phyloP scores from a whole-genome alignment of 768 basidiomycete genomes.

The Pulveroboletus sp. region DNA sequence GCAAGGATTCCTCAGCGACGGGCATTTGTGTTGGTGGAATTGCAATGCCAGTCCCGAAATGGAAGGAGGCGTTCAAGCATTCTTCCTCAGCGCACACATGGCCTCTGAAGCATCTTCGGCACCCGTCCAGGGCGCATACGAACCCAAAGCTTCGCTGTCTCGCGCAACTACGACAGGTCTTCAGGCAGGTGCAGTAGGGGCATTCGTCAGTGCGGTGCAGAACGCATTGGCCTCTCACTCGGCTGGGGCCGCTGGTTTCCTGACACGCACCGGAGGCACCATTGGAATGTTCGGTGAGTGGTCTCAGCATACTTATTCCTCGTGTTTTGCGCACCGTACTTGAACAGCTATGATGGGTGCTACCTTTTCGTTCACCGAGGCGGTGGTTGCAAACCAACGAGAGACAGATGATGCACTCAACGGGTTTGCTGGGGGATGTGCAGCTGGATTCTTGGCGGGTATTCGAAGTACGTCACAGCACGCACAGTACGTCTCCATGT shows the following conservation, averaged over 20 bases:
- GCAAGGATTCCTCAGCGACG: slow-evolving; percentile 5
- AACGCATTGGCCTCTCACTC: slow-evolving; percentile 78
- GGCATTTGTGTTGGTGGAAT: too few relatives aligned
- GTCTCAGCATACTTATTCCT: not conserved
- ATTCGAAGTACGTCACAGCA: slow-evolving; percentile 55
- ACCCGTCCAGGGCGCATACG: slow-evolving; percentile 29
- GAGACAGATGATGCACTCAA: slow-evolving; percentile 77
- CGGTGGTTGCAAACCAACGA: slow-evolving; percentile 75
- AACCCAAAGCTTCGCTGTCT: slow-evolving; percentile 51
- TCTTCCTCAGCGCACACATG: slow-evolving; percentile 21
- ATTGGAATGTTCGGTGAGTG: slow-evolving; percentile 87
- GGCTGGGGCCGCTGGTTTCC: slow-evolving; percentile 77
- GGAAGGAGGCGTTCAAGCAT: not conserved
- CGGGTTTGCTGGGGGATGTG: slow-evolving; percentile 83
- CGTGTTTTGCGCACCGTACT: slow-evolving; percentile 3
- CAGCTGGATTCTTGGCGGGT: slow-evolving; percentile 89
- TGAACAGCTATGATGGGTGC: slow-evolving; percentile 81
- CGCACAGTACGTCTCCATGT: slow-evolving; percentile 1
- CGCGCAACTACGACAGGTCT: slow-evolving; percentile 56
- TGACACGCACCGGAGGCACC: slow-evolving; percentile 83
- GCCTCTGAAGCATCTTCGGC: slow-evolving; percentile 17
- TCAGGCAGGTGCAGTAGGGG: slow-evolving; percentile 63
- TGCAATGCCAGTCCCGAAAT: too few relatives aligned
- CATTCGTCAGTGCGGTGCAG: slow-evolving; percentile 68
- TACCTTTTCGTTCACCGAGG: slow-evolving; percentile 79